Evolutionary conservation across 306 rosid species (phyloP), one percentile per base, ranked within the genome.

Genomic region (Cyclanthera cordifolia): DNA sequence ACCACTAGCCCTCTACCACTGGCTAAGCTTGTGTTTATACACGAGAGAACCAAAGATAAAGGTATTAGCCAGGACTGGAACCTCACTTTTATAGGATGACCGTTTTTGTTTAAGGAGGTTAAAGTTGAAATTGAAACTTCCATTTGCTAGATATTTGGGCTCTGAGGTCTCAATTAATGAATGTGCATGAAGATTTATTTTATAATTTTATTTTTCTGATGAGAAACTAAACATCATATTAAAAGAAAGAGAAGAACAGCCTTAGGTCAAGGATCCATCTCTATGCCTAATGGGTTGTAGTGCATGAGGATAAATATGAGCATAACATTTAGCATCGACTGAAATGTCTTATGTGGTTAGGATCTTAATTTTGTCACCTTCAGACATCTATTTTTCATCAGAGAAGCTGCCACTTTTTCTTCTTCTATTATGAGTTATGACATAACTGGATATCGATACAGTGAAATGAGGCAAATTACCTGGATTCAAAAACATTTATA

Each of bases 331-430:
- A n/a, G 24, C 46, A 8, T 24, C 37, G 37, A 32, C 37, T 54
- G 60, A 16, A 53, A 24, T 25, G 60, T 24, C 37, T 54, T 24
- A 16, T 30, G 46, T 58, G 45, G 24, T 17, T 58, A 30, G 67
- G 48, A 60, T 46, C 27, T n/a, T 60, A 60, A 32, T 60, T 60
- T 60, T 34, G 66, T 60, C 24, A n/a, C 24, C n/a, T n/a, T 60
- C 20, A 17, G 48, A 4, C 48, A 60, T 34, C 67, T 60, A 34
- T 60, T 8, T n/a, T 60, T 60, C n/a, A 60, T 34, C 14, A 60
- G 49, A 60, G 27, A 19, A 60, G 48, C n/a, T 32, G 67, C 37
- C 48, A 7, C 34, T 60, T 60, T 32, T 60, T 60, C 21, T 15
- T 28, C 12, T 34, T 60, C 49, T 41, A 27, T 37, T 34, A 60